A percentile compares a stretch with the other conserved stretches of the same genome.
phyloP scores from a whole-genome alignment of 1,139 yeast genomes.

The Kodamaea derodonti region DNA sequence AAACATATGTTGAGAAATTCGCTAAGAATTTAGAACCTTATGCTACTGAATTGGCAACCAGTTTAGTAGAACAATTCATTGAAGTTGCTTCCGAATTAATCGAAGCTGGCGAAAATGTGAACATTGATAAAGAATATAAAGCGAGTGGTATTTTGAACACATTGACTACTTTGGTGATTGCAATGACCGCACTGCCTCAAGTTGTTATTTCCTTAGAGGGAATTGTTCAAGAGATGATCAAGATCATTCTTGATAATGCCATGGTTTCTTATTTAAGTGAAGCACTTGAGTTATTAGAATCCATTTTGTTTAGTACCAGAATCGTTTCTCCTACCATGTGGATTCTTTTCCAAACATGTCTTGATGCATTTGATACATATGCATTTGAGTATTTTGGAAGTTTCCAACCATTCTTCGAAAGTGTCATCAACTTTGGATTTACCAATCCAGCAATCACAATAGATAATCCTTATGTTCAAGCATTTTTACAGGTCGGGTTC shows the following conservation, averaged over 20 bases:
- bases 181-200: slow-evolving; percentile 47
- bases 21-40: slow-evolving; percentile 54
- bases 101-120: slow-evolving; percentile 24
- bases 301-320: slow-evolving; percentile 39
- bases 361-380: slow-evolving; percentile 49
- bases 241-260: slow-evolving; percentile 47
- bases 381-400: slow-evolving; percentile 51
- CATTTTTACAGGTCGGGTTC: slow-evolving; percentile 37
- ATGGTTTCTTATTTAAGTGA: slow-evolving; percentile 46
- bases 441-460: slow-evolving; percentile 28
- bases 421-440: slow-evolving; percentile 47
- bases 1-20: slow-evolving; percentile 51
- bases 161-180: slow-evolving; percentile 48
- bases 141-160: slow-evolving; percentile 50
- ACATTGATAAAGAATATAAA: slow-evolving; percentile 49
- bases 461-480: slow-evolving; percentile 37
- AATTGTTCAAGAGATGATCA: slow-evolving; percentile 38
- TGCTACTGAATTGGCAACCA: slow-evolving; percentile 46
- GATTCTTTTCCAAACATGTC: slow-evolving; percentile 40
- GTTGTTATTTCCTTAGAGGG: slow-evolving; percentile 40
- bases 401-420: slow-evolving; percentile 48
- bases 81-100: slow-evolving; percentile 43
- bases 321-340: slow-evolving; percentile 45
- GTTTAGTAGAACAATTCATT: slow-evolving; percentile 47
- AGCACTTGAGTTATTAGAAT: slow-evolving; percentile 48